Conservation (phyloP, 371 early-diverging fungal species). For the Mortierella sp. region DNA sequence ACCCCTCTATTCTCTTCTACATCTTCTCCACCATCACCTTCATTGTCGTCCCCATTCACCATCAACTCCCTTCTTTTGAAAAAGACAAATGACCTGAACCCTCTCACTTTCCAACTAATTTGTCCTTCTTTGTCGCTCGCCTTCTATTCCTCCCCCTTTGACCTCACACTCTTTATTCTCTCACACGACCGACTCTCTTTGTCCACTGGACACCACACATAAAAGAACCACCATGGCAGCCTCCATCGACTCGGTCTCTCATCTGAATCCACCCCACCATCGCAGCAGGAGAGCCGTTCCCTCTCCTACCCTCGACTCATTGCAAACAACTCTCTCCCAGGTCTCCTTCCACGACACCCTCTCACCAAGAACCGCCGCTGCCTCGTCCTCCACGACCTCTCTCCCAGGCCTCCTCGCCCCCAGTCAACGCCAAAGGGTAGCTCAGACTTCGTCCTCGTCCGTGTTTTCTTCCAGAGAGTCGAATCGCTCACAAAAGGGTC, state of each 20-base stretch:
- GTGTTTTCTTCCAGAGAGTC: neutral
- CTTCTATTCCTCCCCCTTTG: neutral
- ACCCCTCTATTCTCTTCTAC: no score
- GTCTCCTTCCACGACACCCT: neutral
- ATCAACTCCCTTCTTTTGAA: neutral
- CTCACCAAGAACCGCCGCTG: neutral
- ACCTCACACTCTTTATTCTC: no score
- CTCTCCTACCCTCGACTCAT: neutral
- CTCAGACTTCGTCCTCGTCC: neutral
- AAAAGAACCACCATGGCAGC: neutral
- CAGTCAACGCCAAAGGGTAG: neutral
- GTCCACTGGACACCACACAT: no score
- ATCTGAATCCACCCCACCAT: neutral
- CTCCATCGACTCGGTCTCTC: neutral
- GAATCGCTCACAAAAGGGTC: slow-evolving; percentile 4
- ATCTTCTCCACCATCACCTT: no score
- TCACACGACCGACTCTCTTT: neutral
- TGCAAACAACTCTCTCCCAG: slow-evolving; percentile 3
- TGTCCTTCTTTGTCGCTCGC: neutral
- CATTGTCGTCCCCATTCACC: no score
- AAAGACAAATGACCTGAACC: no score
- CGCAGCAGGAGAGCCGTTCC: neutral
- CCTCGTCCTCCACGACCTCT: neutral
- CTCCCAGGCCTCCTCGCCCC: neutral
- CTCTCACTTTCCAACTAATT: neutral